phyloP scores from a whole-genome alignment of 495 filamentous ascomycete genomes.

The Elaphomyces granulatus region DNA sequence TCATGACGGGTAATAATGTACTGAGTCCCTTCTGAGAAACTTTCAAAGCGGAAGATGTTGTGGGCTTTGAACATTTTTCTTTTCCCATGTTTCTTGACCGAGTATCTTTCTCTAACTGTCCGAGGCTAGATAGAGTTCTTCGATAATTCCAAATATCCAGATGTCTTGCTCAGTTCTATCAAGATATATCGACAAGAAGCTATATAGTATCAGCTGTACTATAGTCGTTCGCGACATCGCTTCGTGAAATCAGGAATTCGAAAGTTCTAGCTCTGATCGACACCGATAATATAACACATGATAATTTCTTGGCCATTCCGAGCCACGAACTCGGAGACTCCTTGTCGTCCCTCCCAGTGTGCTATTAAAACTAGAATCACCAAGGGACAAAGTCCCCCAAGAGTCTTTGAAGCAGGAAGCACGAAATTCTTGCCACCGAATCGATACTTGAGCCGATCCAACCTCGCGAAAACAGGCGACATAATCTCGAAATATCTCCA shows the following conservation, averaged over 20 bases:
- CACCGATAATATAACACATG: constrained; percentile 7
- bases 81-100: constrained; percentile 15
- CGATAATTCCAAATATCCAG: constrained; percentile 20
- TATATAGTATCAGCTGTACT: constrained; percentile 48
- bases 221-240: constrained; percentile 28
- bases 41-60: no score
- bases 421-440: no score
- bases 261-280: constrained; percentile 13
- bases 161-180: constrained; percentile 45
- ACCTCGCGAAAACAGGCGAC: no score
- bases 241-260: constrained; percentile 14
- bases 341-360: neutral
- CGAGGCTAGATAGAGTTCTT: constrained; percentile 32
- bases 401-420: no score
- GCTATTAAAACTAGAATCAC: neutral
- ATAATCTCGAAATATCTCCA: no score
- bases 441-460: no score
- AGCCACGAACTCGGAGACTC: neutral
- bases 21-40: no score
- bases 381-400: no score
- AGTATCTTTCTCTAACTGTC: constrained; percentile 20
- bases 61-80: no score
- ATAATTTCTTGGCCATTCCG: constrained; percentile 2
- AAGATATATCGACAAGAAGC: constrained; percentile 53
- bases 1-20: no score